Evolutionary conservation across 2,329 filamentous ascomycete genomes (phyloP).

Genomic region (Talaromyces sp.): DNA sequence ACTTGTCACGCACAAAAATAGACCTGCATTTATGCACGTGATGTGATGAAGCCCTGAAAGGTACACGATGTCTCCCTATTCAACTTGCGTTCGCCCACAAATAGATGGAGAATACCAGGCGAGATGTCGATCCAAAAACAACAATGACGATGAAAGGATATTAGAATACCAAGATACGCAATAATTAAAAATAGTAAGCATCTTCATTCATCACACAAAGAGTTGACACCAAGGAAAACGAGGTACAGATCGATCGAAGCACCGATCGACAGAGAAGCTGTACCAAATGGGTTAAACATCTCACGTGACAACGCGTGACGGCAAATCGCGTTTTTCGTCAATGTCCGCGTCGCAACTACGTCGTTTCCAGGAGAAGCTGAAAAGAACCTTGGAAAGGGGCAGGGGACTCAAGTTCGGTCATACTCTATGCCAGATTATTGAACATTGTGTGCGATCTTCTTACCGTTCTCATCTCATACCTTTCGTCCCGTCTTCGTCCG

Average conservation of each 20-base stretch:
- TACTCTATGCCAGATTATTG: not conserved
- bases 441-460: not conserved
- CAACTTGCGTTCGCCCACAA: not conserved
- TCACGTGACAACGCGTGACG: conserved; percentile 10
- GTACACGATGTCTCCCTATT: not conserved
- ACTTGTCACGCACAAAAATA: not conserved
- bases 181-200: not conserved
- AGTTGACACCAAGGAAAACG: not conserved
- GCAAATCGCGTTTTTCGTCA: conserved; percentile 5
- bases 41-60: not conserved
- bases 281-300: not conserved
- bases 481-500: not conserved
- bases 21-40: not conserved
- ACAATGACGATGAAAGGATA: not conserved
- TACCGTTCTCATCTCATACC: not conserved
- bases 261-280: not conserved
- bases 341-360: conserved; percentile 4
- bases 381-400: not conserved
- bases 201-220: not conserved
- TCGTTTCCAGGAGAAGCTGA: not conserved
- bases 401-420: not conserved
- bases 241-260: not conserved
- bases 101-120: not conserved
- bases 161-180: too few species aligned
- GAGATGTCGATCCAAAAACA: not conserved